A percentile compares a stretch with the other conserved stretches of the same genome.
These are phyloP conservation scores for Ensete ventricosum DNA, from an alignment of 176 grass and related monocot genomes.

Conservation along the genomic window DNA sequence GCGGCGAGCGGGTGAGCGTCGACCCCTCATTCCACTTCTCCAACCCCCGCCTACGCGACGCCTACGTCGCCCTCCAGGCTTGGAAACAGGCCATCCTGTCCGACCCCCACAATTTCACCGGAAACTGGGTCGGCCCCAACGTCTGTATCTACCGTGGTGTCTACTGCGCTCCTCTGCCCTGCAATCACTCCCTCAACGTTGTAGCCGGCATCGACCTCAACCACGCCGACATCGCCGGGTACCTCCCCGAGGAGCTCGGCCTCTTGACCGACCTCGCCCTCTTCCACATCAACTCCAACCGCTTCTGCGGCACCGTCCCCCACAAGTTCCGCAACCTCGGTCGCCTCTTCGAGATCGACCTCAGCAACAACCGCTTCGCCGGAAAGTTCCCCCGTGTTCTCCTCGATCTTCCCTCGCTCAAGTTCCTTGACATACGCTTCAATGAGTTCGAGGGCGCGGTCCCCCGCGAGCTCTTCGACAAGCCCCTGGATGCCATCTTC, in stretches of 20 bases:
- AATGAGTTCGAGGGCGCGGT: slow-evolving; percentile 90
- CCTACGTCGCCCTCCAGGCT: slow-evolving; percentile 85
- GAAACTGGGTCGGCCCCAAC: slow-evolving; percentile 49
- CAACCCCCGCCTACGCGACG: slow-evolving; percentile 49
- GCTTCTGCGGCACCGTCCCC: slow-evolving; percentile 75
- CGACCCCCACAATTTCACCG: slow-evolving; percentile 61
- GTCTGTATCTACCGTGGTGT: slow-evolving; percentile 84
- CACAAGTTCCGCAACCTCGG: slow-evolving; percentile 37
- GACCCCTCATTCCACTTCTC: slow-evolving; percentile 53
- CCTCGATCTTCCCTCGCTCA: slow-evolving; percentile 44
- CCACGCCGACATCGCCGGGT: slow-evolving; percentile 88
- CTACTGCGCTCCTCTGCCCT: slow-evolving; percentile 47
- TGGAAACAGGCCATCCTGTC: slow-evolving; percentile 92
- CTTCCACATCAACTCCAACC: slow-evolving; percentile 89
- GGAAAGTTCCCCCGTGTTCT: slow-evolving; percentile 62
- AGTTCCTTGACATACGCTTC: slow-evolving; percentile 87
- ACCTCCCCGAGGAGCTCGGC: slow-evolving; percentile 72
- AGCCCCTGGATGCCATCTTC: slow-evolving; percentile 85
- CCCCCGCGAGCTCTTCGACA: slow-evolving; percentile 52
- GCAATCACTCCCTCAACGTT: slow-evolving; percentile 5
- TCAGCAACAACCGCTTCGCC: slow-evolving; percentile 98
- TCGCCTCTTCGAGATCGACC: slow-evolving; percentile 73
- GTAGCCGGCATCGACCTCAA: slow-evolving; percentile 92
- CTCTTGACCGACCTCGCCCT: slow-evolving; percentile 69
- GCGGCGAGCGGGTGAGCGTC: slow-evolving; percentile 28